Evolutionary conservation across 2,329 filamentous ascomycete genomes (phyloP), one percentile per base, ranked within the genome.

Genomic region (Colletotrichum eremochloae): DNA sequence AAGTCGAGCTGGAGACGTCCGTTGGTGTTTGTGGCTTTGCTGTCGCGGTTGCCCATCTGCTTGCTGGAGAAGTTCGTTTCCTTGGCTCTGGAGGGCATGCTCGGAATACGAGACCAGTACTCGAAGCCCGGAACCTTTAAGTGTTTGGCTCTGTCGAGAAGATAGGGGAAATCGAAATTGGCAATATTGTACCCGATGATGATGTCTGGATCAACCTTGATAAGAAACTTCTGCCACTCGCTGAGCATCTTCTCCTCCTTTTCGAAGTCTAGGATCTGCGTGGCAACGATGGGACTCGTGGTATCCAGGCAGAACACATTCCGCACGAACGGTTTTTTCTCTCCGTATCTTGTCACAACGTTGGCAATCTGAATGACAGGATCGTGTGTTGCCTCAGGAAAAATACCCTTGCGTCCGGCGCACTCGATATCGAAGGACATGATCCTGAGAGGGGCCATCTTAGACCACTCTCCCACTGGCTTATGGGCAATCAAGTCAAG

Each of bases 381-480:
- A 78, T 99, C 96, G 29, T 94, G 85, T 73, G 96, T 91, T 12
- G 97, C 91, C 81, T 99, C 96, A 0, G 97, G 96, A 78, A 99
- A 99, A 79, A 99, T 93, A 75, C 96, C 96, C 83, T 99, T 98
- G 76, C 97, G 93, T 63, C 96, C 96, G 76, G 96, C 96, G 82
- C 96, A 99, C 82, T 99, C 96, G 77, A 99, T 99, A 89, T 99
- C 96, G 79, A 99, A 98, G 5, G 96, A 98, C 57, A 99, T 84
- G 58, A 97, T 93, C 73, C 96, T 91, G 4, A 99, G 86, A 0
- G 96, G 96, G 0, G 97, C 96, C 92, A 98, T 98, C 83, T 98
- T 99, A 38, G 94, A 94, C 95, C 96, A 99, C 80, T 98, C 95
- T 24, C 95, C 96, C 75, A 96, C 93, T 2, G 95, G 91, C 61